Evolutionary conservation across 192 early-diverging fungal genomes (phyloP).

Genomic region (Backusella circina): DNA sequence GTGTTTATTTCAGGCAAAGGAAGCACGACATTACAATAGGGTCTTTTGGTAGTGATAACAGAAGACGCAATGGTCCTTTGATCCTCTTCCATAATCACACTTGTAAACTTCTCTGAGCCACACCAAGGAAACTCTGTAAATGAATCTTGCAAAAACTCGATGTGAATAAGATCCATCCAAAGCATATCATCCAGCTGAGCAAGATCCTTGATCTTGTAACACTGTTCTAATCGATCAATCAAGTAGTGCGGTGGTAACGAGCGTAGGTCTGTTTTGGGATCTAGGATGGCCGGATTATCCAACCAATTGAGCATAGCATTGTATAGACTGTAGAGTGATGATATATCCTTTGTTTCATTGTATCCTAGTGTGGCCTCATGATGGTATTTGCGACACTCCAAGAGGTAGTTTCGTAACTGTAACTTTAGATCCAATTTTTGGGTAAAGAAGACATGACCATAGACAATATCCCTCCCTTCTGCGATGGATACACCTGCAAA

Average conservation of each 20-base stretch:
- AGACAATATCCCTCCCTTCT: slow-evolving; percentile 17
- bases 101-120: background rate
- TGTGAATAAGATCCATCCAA: slow-evolving; percentile 36
- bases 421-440: slow-evolving; percentile 33
- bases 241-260: slow-evolving; percentile 30
- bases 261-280: slow-evolving; percentile 19
- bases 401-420: slow-evolving; percentile 33
- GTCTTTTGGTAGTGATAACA: background rate
- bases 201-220: slow-evolving; percentile 18
- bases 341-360: background rate
- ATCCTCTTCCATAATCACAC: background rate
- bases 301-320: slow-evolving; percentile 47
- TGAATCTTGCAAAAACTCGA: background rate
- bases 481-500: slow-evolving; percentile 30
- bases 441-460: slow-evolving; percentile 38
- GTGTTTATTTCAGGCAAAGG: background rate
- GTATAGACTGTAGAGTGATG: slow-evolving; percentile 37
- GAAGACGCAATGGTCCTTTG: background rate
- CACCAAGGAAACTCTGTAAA: slow-evolving; percentile 12
- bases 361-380: background rate
- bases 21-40: background rate
- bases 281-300: slow-evolving; percentile 29
- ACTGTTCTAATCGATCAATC: slow-evolving; percentile 25
- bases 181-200: slow-evolving; percentile 27
- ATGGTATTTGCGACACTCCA: background rate